phyloP scores from a whole-genome alignment of 139 green algal species.

The Protoeuglena noctilucae region DNA sequence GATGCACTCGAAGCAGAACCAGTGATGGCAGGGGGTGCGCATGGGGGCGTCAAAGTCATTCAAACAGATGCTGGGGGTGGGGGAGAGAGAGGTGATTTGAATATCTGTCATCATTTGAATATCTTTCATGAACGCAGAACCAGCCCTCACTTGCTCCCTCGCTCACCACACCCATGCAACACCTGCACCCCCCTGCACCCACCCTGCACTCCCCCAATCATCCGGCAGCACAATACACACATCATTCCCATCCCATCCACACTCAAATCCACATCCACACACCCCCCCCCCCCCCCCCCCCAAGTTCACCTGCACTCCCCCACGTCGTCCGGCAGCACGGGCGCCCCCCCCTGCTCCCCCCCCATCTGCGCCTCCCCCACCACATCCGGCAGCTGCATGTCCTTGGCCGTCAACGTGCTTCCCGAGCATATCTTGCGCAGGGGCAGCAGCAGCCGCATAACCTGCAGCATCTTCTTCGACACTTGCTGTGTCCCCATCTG shows the following conservation, averaged over 20 bases:
- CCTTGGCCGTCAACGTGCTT: slow-evolving; percentile 3
- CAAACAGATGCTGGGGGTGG: slow-evolving; percentile 46
- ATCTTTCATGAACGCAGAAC: no score
- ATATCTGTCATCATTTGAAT: no score
- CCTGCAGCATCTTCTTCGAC: slow-evolving; percentile 30
- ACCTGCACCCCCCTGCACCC: not conserved
- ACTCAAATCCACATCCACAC: no score
- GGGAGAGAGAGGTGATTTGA: no score
- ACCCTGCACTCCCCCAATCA: no score
- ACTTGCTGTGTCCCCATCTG: not conserved
- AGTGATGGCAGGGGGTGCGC: slow-evolving; percentile 40
- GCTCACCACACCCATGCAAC: not conserved
- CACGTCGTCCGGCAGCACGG: not conserved
- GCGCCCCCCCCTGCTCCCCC: not conserved
- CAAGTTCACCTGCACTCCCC: not conserved
- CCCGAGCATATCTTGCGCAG: slow-evolving; percentile 47
- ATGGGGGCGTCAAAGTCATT: slow-evolving; percentile 26
- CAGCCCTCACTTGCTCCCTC: no score
- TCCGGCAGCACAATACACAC: no score
- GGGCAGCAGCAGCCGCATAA: slow-evolving; percentile 51
- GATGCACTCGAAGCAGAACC: slow-evolving; percentile 58
- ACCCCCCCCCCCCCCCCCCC: no score
- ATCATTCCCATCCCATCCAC: no score
- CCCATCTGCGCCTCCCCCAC: not conserved
- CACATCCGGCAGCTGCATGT: not conserved